Conservation (phyloP, 257 asterid species). For the Knoxia roxburghii region DNA sequence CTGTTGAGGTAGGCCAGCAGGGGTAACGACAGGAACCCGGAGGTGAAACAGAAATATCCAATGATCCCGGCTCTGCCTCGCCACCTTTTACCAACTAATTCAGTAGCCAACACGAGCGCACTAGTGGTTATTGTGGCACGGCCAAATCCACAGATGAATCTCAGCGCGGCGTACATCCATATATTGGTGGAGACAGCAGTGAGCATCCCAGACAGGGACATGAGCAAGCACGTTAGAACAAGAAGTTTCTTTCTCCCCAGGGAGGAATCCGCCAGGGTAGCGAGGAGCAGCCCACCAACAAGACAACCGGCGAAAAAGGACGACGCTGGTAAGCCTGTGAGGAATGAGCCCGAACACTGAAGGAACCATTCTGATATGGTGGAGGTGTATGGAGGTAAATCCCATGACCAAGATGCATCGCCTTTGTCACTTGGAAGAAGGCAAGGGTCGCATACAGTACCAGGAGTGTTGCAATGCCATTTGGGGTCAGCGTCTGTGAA, state of each 20-base stretch:
- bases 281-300: slow-evolving; percentile 52
- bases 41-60: slow-evolving; percentile 49
- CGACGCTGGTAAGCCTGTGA: slow-evolving; percentile 59
- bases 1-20: slow-evolving; percentile 25
- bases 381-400: slow-evolving; percentile 36
- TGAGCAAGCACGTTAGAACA: slow-evolving; percentile 30
- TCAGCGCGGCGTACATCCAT: slow-evolving; percentile 36
- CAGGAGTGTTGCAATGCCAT: slow-evolving; percentile 32
- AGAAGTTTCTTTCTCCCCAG: slow-evolving; percentile 61
- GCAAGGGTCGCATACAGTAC: slow-evolving; percentile 17
- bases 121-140: slow-evolving; percentile 51
- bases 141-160: slow-evolving; percentile 49
- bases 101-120: slow-evolving; percentile 53
- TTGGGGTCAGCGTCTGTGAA: slow-evolving; percentile 57
- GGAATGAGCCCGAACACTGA: slow-evolving; percentile 48
- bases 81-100: slow-evolving; percentile 61
- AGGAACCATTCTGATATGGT: slow-evolving; percentile 66
- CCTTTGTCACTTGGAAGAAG: slow-evolving; percentile 15
- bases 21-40: slow-evolving; percentile 67
- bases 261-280: slow-evolving; percentile 56
- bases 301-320: slow-evolving; percentile 55
- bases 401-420: slow-evolving; percentile 41
- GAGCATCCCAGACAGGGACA: slow-evolving; percentile 46
- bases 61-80: slow-evolving; percentile 47
- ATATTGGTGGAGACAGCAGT: slow-evolving; percentile 40